Base-by-base conservation (phyloP, 805 yeast genomes). In the Ogataea thermomethanolica region DNA sequence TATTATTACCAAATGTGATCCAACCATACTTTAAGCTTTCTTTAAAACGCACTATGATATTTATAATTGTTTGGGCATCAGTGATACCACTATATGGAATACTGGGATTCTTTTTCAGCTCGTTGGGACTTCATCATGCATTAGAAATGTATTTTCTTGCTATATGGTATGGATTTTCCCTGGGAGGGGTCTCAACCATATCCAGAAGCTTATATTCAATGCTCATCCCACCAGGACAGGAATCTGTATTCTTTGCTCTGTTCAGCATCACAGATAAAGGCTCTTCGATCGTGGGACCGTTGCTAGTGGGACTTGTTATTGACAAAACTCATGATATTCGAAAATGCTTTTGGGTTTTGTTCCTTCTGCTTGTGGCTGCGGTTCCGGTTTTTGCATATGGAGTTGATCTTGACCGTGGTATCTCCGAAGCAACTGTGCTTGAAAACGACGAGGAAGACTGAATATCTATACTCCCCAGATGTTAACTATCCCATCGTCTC, bases 241-340 rank as follows among this genome's bases (percentile, higher is more conserved):
- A 85, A 54, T 77, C 83, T 3, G 77, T 82, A 6, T 84, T 84
- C 55, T 84, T 85, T 61, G 81, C 91, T 10, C 64, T 84, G 30
- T 85, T 79, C 59, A 75, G 85, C 29, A 78, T 84, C 28, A 85
- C 95, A 1, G 93, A 84, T 59, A 84, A 85, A 54, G 91, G 93
- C 3, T 79, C 87, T 4, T 79, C 87, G 0, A 75, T 84, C 4
- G 48, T 84, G 22, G 93, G 95, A 0, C 93, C 95, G 0, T 61
- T 79, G 4, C 51, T 84, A 14, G 77, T 84, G n/a, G 93, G 89
- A 0, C 43, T 84, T 44, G 73, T 85, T 35, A 80, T 85, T 4
- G 89, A 85, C 61, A 64, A 64, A 42, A 81, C 88, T 0, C 91
- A 84, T 55, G 79, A 84, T 44, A 81, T 84, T 38, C 67, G 93